phyloP scores from a whole-genome alignment of 2,329 filamentous ascomycete species.

The Chalara sp. region DNA sequence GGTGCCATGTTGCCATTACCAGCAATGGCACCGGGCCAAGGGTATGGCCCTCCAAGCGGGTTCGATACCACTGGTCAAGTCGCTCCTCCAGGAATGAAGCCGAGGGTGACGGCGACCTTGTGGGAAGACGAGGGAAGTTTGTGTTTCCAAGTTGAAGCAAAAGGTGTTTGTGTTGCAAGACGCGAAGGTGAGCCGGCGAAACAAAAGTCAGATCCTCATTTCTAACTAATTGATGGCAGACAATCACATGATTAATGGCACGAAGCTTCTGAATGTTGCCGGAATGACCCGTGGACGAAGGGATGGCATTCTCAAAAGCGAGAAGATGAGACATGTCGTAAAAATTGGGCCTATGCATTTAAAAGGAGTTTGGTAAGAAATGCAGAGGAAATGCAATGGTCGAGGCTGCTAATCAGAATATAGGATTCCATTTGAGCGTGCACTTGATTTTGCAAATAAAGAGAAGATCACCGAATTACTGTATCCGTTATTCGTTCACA shows the following conservation, averaged over 20 bases:
- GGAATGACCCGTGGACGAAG: constrained; percentile 95
- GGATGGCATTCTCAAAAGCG: constrained; percentile 95
- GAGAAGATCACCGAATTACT: constrained; percentile 96
- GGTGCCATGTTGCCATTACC: constrained; percentile 67
- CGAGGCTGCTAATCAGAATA: not conserved
- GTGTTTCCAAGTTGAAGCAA: constrained; percentile 95
- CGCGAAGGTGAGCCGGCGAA: constrained; percentile 67
- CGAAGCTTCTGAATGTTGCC: constrained; percentile 92
- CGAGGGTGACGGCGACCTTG: constrained; percentile 87
- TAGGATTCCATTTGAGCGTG: constrained; percentile 96
- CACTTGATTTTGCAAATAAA: constrained; percentile 98
- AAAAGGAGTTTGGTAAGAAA: constrained; percentile 89
- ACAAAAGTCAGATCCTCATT: not conserved
- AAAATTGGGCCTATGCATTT: constrained; percentile 99
- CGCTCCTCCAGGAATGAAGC: constrained; percentile 90
- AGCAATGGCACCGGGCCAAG: constrained; percentile 37
- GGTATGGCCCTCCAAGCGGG: constrained; percentile 41
- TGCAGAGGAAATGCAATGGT: not conserved
- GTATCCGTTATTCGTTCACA: constrained; percentile 95
- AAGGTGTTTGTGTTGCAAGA: constrained; percentile 90
- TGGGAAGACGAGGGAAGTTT: constrained; percentile 98
- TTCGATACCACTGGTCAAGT: constrained; percentile 88
- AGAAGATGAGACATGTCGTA: constrained; percentile 93
- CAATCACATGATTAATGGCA: constrained; percentile 99
- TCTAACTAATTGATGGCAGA: constrained; percentile 43